Evolutionary conservation across 1,284 basidiomycete species (phyloP).

Genomic region (Ceratobasidium sp.): DNA sequence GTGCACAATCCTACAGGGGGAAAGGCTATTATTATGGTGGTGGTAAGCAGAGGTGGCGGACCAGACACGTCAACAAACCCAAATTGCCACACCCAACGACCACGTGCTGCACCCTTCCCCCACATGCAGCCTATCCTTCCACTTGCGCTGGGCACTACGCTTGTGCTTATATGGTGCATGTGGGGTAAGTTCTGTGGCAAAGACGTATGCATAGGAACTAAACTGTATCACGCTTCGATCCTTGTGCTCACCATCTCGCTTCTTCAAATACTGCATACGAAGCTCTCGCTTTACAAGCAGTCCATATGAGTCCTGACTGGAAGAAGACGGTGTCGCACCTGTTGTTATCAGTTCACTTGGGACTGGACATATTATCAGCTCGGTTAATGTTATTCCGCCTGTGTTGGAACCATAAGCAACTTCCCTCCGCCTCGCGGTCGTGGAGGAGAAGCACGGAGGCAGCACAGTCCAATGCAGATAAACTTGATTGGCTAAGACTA

Average conservation of each 20-base stretch:
- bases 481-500: slow-evolving; percentile 1
- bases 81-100: slow-evolving; percentile 20
- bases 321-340: slow-evolving; percentile 3
- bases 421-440: slow-evolving; percentile 3
- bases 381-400: slow-evolving; percentile 3
- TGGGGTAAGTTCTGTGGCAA: neutral
- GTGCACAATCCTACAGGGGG: slow-evolving; percentile 7
- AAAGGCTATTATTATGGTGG: slow-evolving; percentile 40
- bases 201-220: slow-evolving; percentile 12
- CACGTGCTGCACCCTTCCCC: slow-evolving; percentile 33
- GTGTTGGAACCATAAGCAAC: neutral
- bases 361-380: neutral
- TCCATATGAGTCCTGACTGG: slow-evolving; percentile 26
- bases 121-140: slow-evolving; percentile 26
- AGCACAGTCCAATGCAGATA: slow-evolving; percentile 1
- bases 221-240: slow-evolving; percentile 25
- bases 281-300: slow-evolving; percentile 21
- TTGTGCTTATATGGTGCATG: neutral
- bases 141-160: slow-evolving; percentile 31
- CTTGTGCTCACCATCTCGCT: slow-evolving; percentile 23
- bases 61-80: slow-evolving; percentile 34
- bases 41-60: slow-evolving; percentile 36
- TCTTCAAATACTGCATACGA: neutral
- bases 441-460: neutral
- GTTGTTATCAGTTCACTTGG: neutral